A percentile compares a stretch with the other conserved stretches of the same genome.
These are phyloP conservation scores for Stylosanthes scabra DNA, from an alignment of 331 rosid genomes.

Conservation along the genomic window DNA sequence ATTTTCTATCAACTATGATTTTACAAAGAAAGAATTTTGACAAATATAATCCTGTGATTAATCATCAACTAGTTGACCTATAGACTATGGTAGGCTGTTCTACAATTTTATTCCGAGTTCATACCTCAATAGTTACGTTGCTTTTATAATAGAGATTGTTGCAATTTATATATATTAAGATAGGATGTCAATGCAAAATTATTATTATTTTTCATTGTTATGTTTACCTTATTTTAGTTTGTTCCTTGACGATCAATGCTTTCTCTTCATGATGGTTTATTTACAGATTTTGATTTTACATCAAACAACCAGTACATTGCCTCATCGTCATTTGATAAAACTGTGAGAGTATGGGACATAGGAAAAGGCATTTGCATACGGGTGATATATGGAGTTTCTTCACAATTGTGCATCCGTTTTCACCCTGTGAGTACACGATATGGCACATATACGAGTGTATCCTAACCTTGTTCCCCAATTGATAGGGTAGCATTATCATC, in stretches of 20 bases:
- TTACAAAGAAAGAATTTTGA: constrained; percentile 1
- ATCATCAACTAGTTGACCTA: constrained; percentile 10
- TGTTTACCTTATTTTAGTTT: neutral
- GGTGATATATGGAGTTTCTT: constrained; percentile 96
- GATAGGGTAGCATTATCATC: constrained; percentile 20
- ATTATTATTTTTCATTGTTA: neutral
- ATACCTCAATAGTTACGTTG: constrained; percentile 1
- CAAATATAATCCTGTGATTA: constrained; percentile 14
- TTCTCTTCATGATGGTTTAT: constrained; percentile 49
- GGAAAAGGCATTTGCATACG: constrained; percentile 85
- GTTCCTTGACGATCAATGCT: constrained; percentile 18
- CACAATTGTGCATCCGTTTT: constrained; percentile 93
- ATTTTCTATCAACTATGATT: constrained; percentile 8
- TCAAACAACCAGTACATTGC: constrained; percentile 98
- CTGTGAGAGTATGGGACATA: constrained; percentile 98
- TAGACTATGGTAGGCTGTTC: constrained; percentile 1
- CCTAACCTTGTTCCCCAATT: constrained; percentile 16
- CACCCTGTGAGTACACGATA: constrained; percentile 87
- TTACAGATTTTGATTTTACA: constrained; percentile 96
- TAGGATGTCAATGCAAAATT: constrained; percentile 4
- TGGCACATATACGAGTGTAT: neutral
- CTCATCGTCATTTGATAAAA: constrained; percentile 93
- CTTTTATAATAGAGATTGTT: neutral
- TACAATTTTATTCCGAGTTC: constrained; percentile 1
- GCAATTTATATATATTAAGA: constrained; percentile 3